Evolutionary conservation across 345 rosid species (phyloP).

Genomic region (Camelina sativa): DNA sequence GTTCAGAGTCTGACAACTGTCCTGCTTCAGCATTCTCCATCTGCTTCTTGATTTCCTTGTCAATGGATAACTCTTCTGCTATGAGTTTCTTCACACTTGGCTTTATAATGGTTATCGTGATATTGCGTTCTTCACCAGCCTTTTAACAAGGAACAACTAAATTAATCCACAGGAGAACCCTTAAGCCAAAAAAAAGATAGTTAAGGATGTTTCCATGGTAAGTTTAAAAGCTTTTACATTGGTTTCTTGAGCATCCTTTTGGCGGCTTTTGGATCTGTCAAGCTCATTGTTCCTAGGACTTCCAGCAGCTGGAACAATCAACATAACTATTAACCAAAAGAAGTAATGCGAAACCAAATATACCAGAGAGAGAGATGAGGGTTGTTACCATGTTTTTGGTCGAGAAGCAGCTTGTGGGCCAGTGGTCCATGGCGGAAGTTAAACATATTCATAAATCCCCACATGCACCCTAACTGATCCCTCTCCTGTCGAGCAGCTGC

Average conservation of each 20-base stretch:
- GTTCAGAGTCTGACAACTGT: constrained; percentile 51
- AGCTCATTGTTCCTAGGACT: constrained; percentile 47
- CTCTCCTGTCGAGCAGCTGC: constrained; percentile 54
- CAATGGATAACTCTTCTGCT: constrained; percentile 80
- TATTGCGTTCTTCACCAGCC: constrained; percentile 58
- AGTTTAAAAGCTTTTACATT: constrained; percentile 50
- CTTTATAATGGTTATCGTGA: constrained; percentile 47
- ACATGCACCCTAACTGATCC: constrained; percentile 85
- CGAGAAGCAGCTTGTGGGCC: constrained; percentile 66
- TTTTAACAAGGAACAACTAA: constrained; percentile 44
- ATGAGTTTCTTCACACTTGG: constrained; percentile 93
- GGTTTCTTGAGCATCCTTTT: constrained; percentile 50
- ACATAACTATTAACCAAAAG: constrained; percentile 13
- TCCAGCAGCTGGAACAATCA: constrained; percentile 48
- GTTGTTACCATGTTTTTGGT: constrained; percentile 51
- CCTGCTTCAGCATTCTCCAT: constrained; percentile 50
- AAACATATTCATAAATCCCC: constrained; percentile 85
- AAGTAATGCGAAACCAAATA: constrained; percentile 2
- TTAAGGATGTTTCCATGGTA: constrained; percentile 1
- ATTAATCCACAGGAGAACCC: constrained; percentile 21
- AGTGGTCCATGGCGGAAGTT: constrained; percentile 73
- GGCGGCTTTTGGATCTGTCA: constrained; percentile 39
- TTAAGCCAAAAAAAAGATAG: not conserved
- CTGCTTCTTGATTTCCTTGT: constrained; percentile 50
- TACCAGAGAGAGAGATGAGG: constrained; percentile 5